A percentile compares a stretch with the other conserved stretches of the same genome.
Evolutionary conservation across 1,284 basidiomycete genomes (phyloP).

Genomic region (Amylostereum areolatum): DNA sequence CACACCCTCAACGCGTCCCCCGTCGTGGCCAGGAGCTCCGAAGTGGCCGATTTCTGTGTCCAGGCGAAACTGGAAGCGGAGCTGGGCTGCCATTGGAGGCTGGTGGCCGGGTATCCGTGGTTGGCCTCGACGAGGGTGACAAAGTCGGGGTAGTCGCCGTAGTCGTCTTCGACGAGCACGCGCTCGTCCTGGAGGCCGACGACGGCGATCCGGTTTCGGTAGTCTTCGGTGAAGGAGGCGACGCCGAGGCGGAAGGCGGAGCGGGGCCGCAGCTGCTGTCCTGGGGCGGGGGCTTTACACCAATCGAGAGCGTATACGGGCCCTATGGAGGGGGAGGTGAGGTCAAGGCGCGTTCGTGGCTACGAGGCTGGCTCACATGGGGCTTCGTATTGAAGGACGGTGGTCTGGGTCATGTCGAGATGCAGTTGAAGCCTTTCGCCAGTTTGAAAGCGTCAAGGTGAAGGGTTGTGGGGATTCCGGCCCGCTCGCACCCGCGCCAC

Average conservation of each 20-base stretch:
- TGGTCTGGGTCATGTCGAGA: conserved; percentile 17
- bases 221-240: conserved; percentile 76
- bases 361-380: conserved; percentile 15
- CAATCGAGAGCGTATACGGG: conserved; percentile 79
- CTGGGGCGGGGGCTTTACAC: conserved; percentile 75
- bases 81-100: conserved; percentile 78
- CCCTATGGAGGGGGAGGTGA: conserved; percentile 39
- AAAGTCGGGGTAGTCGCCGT: conserved; percentile 76
- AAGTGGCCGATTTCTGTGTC: conserved; percentile 52
- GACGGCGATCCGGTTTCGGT: conserved; percentile 75
- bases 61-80: conserved; percentile 55
- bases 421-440: neutral
- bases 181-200: conserved; percentile 80
- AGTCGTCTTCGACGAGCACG: conserved; percentile 77
- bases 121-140: conserved; percentile 72
- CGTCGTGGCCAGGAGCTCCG: conserved; percentile 85
- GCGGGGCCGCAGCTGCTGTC: conserved; percentile 63
- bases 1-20: conserved; percentile 87
- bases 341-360: neutral
- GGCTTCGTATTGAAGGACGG: conserved; percentile 21
- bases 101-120: conserved; percentile 82
- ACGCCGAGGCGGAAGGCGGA: conserved; percentile 77
- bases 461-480: no score
- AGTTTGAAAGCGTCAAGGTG: neutral
- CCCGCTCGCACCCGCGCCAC: no score